Evolutionary conservation across 805 yeast species (phyloP).

Genomic region (Candida sithepensis): DNA sequence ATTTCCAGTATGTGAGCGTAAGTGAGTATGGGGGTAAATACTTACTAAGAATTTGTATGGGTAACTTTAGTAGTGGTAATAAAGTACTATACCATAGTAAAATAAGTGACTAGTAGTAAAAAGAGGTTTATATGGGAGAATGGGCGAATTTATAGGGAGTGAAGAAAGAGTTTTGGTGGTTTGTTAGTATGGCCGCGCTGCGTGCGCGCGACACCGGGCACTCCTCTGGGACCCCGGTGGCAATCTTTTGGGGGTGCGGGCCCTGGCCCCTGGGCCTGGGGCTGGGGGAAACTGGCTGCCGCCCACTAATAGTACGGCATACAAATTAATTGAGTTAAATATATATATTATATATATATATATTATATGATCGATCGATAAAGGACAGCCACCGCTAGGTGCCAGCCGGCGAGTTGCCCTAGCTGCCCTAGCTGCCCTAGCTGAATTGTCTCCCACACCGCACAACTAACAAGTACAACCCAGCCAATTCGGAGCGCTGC

Average conservation of each 20-base stretch:
- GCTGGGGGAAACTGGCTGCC: too few relatives aligned
- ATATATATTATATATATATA: too few relatives aligned
- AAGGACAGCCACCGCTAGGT: too few relatives aligned
- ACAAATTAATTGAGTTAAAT: too few relatives aligned
- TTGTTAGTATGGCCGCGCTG: not conserved
- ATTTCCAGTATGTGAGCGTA: not conserved
- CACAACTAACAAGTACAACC: too few relatives aligned
- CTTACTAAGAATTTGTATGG: constrained; percentile 1
- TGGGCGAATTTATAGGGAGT: not conserved
- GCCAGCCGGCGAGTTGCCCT: too few relatives aligned
- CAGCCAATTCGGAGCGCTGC: too few relatives aligned
- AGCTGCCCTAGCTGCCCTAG: too few relatives aligned
- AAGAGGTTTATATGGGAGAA: constrained; percentile 3
- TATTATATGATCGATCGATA: too few relatives aligned
- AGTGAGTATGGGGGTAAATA: not conserved
- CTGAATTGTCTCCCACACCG: too few relatives aligned
- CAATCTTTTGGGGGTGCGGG: not conserved
- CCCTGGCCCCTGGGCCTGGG: not conserved
- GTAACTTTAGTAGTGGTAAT: not conserved
- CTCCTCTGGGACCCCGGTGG: not conserved
- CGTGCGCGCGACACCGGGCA: not conserved
- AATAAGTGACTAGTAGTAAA: not conserved
- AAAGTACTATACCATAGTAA: constrained; percentile 1
- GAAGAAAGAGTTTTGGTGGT: constrained; percentile 3
- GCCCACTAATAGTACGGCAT: too few relatives aligned